These are phyloP conservation scores for Zea mays DNA, from an alignment of 176 grass and related monocot genomes.

Conservation along the genomic window Zm-B73-REFERENCE-NAM-5.0 NC_050103.1:175736501-175737000, in stretches of 20 bases:
- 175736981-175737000: not conserved
- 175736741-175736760: not conserved
- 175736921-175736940: not conserved
- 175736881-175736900: not conserved
- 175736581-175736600: not conserved
- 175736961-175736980: not conserved
- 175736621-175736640: not conserved
- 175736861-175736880: too few species aligned
- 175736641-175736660: constrained; percentile 5
- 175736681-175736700: not conserved
- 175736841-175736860: not conserved
- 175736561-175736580: not conserved
- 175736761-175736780: not conserved
- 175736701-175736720: not conserved
- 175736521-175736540: not conserved
- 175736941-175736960: not conserved
- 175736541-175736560: too few species aligned
- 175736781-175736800: not conserved
- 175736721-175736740: not conserved
- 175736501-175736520: not conserved
- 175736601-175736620: not conserved
- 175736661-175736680: too few species aligned
- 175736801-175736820: not conserved
- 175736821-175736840: not conserved
- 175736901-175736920: not conserved